Evolutionary conservation across 2,329 filamentous ascomycete species (phyloP).

Genomic region (Beauveria sp.): DNA sequence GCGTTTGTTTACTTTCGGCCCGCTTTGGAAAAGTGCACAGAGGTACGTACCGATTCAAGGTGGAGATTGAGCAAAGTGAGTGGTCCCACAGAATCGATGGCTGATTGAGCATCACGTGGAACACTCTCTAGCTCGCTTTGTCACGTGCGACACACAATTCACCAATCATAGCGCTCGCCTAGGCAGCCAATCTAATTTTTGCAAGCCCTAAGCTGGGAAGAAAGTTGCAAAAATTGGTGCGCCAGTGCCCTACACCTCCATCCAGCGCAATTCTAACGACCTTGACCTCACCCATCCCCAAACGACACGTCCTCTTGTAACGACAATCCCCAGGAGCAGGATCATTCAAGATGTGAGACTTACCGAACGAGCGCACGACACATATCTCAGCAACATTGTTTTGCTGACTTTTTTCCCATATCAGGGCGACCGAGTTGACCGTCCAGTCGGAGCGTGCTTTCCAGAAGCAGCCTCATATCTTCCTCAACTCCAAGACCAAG

Average conservation of each 20-base stretch:
- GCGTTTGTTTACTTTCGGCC: conserved; percentile 33
- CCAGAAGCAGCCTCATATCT: conserved; percentile 99
- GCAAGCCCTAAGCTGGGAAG: conserved; percentile 32
- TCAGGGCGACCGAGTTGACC: conserved; percentile 96
- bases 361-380: conserved; percentile 8
- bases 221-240: conserved; percentile 26
- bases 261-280: conserved; percentile 28
- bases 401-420: conserved; percentile 8
- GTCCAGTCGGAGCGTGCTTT: conserved; percentile 99
- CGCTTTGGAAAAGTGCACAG: not conserved
- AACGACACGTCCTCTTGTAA: conserved; percentile 31
- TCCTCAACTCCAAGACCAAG: conserved; percentile 95
- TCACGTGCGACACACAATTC: conserved; percentile 21
- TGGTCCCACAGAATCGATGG: not conserved
- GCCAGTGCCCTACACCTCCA: conserved; percentile 31
- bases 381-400: conserved; percentile 2
- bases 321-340: conserved; percentile 32
- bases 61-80: not conserved
- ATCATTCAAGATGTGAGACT: conserved; percentile 38
- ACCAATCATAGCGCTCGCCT: conserved; percentile 20
- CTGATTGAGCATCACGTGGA: conserved; percentile 9
- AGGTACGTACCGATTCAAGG: conserved; percentile 16
- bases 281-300: conserved; percentile 28
- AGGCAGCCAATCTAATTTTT: conserved; percentile 30
- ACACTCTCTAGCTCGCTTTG: conserved; percentile 12